Conservation (phyloP, 306 rosid genomes). For the Rosa rugosa region DNA sequence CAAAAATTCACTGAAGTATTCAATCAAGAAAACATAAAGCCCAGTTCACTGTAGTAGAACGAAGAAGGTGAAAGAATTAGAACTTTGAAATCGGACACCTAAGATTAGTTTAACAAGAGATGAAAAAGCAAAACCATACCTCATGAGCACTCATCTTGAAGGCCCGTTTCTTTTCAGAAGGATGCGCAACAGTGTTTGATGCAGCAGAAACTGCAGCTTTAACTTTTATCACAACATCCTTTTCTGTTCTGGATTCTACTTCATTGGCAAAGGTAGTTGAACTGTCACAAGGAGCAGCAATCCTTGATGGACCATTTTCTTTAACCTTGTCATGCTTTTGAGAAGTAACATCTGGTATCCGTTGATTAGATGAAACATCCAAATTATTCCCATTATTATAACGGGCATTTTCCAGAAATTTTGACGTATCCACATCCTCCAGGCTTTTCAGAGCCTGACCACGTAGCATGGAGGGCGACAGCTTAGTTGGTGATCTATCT, state of each 20-base stretch:
- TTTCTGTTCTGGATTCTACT: conserved; percentile 27
- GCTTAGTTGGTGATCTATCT: conserved; percentile 58
- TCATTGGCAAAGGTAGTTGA: conserved; percentile 31
- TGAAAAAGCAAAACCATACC: conserved; percentile 48
- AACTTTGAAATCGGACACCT: not conserved
- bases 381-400: conserved; percentile 22
- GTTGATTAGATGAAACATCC: conserved; percentile 30
- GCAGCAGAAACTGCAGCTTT: conserved; percentile 36
- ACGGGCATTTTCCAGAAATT: conserved; percentile 38
- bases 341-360: conserved; percentile 34
- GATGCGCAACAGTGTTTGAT: conserved; percentile 31
- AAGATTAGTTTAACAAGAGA: not conserved
- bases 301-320: conserved; percentile 45
- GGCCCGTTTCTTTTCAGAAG: conserved; percentile 56
- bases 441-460: conserved; percentile 87
- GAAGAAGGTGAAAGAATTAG: not conserved
- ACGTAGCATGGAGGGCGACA: conserved; percentile 75
- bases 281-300: conserved; percentile 35
- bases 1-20: not conserved
- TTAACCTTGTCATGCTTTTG: conserved; percentile 43
- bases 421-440: conserved; percentile 72
- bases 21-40: not conserved
- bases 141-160: conserved; percentile 89
- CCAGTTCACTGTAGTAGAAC: not conserved
- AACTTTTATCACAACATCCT: conserved; percentile 27